Evolutionary conservation across 1,284 basidiomycete genomes (phyloP), one percentile per base, ranked within the genome.

Genomic region (Ganoderma lingzhi): DNA sequence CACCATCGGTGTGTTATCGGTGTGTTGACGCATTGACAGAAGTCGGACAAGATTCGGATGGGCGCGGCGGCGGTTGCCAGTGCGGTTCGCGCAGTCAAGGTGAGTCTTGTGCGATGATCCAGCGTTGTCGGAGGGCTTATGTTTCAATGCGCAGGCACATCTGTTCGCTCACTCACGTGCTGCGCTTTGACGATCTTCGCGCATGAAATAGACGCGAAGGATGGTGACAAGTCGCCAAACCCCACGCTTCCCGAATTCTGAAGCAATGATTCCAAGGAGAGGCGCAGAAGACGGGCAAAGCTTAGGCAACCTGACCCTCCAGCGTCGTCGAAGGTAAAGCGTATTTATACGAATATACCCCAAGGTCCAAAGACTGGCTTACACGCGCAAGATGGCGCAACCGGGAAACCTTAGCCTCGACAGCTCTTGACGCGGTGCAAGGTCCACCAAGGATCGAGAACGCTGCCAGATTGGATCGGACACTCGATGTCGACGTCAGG

Each of bases 21-120:
- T 12, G 10, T 28, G 10, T 53, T 28, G 48, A 53, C 23, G 23
- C 23, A 23, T n/a, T 53, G 23, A 28, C 48, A 28, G 48, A 28
- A 28, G 48, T 9, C 48, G 12, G 23, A 53, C 23, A 23, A 48
- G 45, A 48, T 48, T 23, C n/a, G 45, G 45, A 23, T n/a, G 45
- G 45, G 45, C 45, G 44, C 44, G 4, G 44, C 15, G 14, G 41
- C 10, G 41, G 35, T 35, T 35, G 35, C 35, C 35, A 35, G 8
- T 35, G 35, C 35, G 35, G 35, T 35, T 35, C 39, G 9, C 42
- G 42, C 42, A 44, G 15, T 44, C 42, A 44, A 44, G 42, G 17
- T 44, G 42, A 28, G 48, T 53, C 48, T 53, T 53, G 48, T 53
- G 48, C 23, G 23, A 53, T 53, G 48, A 53, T 53, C 48, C 48